phyloP scores from a whole-genome alignment of 108 stramenopile genomes.

The Cyclotella kingstonii region DNA sequence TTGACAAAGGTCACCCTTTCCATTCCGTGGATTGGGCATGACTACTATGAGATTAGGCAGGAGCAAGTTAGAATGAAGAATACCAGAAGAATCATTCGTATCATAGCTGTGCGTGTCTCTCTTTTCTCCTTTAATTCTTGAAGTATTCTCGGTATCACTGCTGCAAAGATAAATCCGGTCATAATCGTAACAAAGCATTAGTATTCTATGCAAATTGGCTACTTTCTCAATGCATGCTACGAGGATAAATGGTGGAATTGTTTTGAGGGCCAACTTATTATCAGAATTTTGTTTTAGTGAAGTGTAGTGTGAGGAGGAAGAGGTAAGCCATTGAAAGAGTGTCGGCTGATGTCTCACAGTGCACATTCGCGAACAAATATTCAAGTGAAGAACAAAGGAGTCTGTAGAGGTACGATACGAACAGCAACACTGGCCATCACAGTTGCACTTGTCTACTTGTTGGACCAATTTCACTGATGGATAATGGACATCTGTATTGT shows the following conservation, averaged over 20 bases:
- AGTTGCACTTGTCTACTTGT: background rate
- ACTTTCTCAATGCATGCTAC: conserved; percentile 47
- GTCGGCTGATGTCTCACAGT: conserved; percentile 39
- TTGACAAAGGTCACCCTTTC: no score
- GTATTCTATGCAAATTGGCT: conserved; percentile 39
- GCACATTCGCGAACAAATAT: conserved; percentile 43
- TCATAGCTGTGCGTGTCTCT: no score
- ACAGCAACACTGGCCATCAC: background rate
- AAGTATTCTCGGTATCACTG: background rate
- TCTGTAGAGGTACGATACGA: background rate
- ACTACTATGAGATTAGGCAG: conserved; percentile 24
- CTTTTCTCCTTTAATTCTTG: no score
- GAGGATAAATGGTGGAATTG: conserved; percentile 9
- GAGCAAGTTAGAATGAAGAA: background rate
- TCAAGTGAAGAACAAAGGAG: conserved; percentile 6
- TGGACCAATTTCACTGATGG: conserved; percentile 31
- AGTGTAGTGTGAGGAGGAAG: background rate
- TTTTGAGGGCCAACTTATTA: background rate
- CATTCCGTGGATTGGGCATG: conserved; percentile 20
- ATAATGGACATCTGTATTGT: conserved; percentile 40
- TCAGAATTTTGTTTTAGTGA: background rate
- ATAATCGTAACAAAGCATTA: conserved; percentile 38
- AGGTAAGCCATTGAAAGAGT: conserved; percentile 31
- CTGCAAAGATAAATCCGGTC: background rate
- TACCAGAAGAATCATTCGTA: no score